Base-by-base conservation (phyloP, 202 grass and related monocot genomes). In the Zoysia matrella region DNA sequence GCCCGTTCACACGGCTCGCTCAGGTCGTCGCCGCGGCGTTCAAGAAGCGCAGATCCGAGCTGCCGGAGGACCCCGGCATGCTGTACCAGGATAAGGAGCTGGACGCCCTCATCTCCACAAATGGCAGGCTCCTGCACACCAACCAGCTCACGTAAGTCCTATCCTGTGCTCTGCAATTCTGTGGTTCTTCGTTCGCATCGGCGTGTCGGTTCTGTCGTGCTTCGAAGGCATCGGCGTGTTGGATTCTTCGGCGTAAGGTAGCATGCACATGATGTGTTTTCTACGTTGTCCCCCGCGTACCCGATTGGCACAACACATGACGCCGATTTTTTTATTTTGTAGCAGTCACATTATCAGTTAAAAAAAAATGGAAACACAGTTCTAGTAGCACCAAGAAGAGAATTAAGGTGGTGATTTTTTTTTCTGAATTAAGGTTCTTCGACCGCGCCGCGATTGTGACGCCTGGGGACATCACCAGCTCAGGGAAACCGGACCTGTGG, bases 81-180 rank as follows among this genome's bases (percentile, higher is more conserved):
- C 83, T 97, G 54, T 97, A 91, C 76, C 85, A 93, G 62, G 63
- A 97, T 69, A 89, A 89, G 71, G 84, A 86, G 76, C 74, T 97
- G 13, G 90, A 97, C 73, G 75, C 67, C 43, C 80, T 71, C 65
- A 90, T 97, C 84, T 93, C 94, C 72, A 87, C 91, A 67, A 69
- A 83, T 5, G 94, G 94, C 39, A 80, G 94, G 60, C 86, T 93
- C 15, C 78, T 97, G 53, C 94, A 97, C 69, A 97, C 91, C 69
- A 72, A 91, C 42, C 82, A 93, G 58, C 86, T 97, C 11, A 85
- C 45, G 94, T 97, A 89, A 91, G 90, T 47, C 11, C 44, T n/a
- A 3, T 16, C 9, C 43, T 60, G 2, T 22, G n/a, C 18, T 18
- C 57, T 55, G 12, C 52, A 55, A 55, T 15, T 55, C 52, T 8